phyloP scores from a whole-genome alignment of 345 rosid species.

The Eucalyptus polybractea region DNA sequence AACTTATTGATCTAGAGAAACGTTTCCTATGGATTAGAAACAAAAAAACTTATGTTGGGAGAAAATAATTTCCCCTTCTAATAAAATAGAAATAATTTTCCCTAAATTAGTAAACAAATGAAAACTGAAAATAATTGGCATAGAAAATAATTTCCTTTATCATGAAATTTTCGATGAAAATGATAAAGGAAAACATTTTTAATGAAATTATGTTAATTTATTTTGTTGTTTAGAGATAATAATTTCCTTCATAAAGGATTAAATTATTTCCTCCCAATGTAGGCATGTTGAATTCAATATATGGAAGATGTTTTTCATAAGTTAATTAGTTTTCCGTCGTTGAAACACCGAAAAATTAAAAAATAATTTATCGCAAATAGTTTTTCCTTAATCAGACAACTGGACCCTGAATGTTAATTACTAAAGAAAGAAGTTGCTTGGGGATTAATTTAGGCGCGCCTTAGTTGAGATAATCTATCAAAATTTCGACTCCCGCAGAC shows the following conservation, averaged over 20 bases:
- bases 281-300: not conserved
- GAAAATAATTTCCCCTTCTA: not conserved
- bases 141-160: no score
- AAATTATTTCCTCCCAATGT: not conserved
- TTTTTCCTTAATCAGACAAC: not conserved
- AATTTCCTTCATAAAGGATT: not conserved
- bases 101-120: not conserved
- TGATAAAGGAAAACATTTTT: no score
- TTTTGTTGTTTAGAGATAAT: no score
- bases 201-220: no score
- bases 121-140: not conserved
- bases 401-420: not conserved
- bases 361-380: not conserved
- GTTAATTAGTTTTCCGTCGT: accelerated
- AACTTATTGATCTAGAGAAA: not conserved
- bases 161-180: no score
- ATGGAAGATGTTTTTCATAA: no score
- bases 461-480: not conserved
- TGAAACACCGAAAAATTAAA: accelerated
- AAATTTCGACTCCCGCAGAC: not conserved
- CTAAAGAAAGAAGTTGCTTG: not conserved
- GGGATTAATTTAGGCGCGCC: not conserved
- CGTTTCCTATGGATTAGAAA: not conserved
- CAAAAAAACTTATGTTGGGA: not conserved
- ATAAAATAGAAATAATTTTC: not conserved